A percentile compares a stretch with the other conserved stretches of the same genome.
These are phyloP conservation scores for Melianthus villosus DNA, from an alignment of 441 rosid genomes.

Conservation along the genomic window DNA sequence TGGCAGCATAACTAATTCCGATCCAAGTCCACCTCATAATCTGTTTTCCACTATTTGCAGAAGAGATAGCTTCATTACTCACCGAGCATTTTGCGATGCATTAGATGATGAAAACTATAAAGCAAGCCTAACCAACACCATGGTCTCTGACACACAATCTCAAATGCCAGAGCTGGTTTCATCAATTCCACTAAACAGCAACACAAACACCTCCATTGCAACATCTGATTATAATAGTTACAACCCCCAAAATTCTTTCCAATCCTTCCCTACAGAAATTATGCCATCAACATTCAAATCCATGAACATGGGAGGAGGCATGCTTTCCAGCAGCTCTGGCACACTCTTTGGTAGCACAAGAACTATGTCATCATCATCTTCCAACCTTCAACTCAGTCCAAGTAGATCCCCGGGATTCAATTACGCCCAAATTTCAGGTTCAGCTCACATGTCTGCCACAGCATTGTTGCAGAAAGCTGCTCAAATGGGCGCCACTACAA, in stretches of 20 bases:
- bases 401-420: slow-evolving; percentile 28
- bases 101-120: slow-evolving; percentile 91
- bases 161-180: too few relatives aligned
- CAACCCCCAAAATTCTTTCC: slow-evolving; percentile 32
- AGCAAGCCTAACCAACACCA: too few relatives aligned
- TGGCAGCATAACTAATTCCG: too few relatives aligned
- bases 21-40: too few relatives aligned
- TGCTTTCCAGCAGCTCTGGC: slow-evolving; percentile 40
- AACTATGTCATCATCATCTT: slow-evolving; percentile 24
- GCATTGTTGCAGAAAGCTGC: slow-evolving; percentile 44
- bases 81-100: slow-evolving; percentile 89
- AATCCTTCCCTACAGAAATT: slow-evolving; percentile 35
- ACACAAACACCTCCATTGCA: slow-evolving; percentile 17
- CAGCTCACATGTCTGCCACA: slow-evolving; percentile 42
- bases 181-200: too few relatives aligned
- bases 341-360: slow-evolving; percentile 31
- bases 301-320: slow-evolving; percentile 34
- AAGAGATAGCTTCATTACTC: slow-evolving; percentile 84
- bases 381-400: slow-evolving; percentile 46
- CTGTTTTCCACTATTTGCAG: too few relatives aligned
- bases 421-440: slow-evolving; percentile 16
- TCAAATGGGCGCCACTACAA: slow-evolving; percentile 49
- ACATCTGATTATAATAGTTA: slow-evolving; percentile 10
- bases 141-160: too few relatives aligned
- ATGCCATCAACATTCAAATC: slow-evolving; percentile 40